Evolutionary conservation across 805 yeast species (phyloP).

Genomic region (Nakazawaea peltata): DNA sequence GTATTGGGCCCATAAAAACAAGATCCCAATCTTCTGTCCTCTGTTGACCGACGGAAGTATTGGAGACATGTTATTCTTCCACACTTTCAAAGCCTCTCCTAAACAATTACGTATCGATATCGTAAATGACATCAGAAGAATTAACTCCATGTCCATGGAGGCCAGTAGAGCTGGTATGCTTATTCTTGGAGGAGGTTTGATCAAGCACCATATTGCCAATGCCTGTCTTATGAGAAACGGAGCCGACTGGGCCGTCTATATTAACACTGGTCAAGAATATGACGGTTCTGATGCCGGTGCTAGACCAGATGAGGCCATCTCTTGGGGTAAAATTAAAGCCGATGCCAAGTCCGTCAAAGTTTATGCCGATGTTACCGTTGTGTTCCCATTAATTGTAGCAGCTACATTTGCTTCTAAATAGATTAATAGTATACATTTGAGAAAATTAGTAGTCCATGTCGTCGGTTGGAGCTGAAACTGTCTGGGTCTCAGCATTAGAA

Average conservation of each 20-base stretch:
- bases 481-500: too few species aligned
- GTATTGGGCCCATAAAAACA: constrained; percentile 97
- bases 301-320: constrained; percentile 96
- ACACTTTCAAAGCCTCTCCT: constrained; percentile 92
- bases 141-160: constrained; percentile 92
- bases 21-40: constrained; percentile 96
- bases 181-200: constrained; percentile 90
- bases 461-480: too few species aligned
- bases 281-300: constrained; percentile 99
- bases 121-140: constrained; percentile 86
- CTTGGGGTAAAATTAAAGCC: constrained; percentile 98
- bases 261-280: constrained; percentile 97
- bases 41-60: constrained; percentile 97
- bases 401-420: constrained; percentile 92
- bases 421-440: constrained; percentile 18
- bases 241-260: constrained; percentile 95
- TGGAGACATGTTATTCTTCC: constrained; percentile 98
- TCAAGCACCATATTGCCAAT: constrained; percentile 95
- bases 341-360: constrained; percentile 90
- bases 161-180: constrained; percentile 95
- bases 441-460: too few species aligned
- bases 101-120: constrained; percentile 84
- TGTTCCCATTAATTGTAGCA: constrained; percentile 93
- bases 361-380: constrained; percentile 90
- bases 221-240: constrained; percentile 99